Evolutionary conservation across 148 eudicot genomes (phyloP).

Genomic region (Fallopia convolvulus): DNA sequence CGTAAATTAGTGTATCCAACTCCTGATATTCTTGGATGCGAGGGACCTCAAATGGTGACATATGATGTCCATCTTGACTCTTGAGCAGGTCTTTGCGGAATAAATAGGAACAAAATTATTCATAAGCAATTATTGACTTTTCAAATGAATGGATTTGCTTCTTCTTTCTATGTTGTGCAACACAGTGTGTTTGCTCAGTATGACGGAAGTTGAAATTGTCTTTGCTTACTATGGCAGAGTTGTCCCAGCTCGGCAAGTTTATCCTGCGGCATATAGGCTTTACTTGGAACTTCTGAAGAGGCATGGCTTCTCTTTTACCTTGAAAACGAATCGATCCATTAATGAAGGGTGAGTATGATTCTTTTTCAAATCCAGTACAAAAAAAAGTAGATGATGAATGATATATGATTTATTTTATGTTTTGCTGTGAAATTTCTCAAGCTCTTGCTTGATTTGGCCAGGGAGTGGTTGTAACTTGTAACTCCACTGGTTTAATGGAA

Average conservation of each 20-base stretch:
- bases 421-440: not conserved
- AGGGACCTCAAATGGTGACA: not conserved
- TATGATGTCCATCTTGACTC: not conserved
- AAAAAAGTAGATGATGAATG: not conserved
- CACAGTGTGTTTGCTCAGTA: not conserved
- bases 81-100: not conserved
- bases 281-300: conserved; percentile 80
- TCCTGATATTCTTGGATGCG: not conserved
- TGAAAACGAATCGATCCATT: conserved; percentile 43
- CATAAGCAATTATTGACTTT: not conserved
- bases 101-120: not conserved
- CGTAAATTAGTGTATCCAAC: not conserved
- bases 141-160: not conserved
- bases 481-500: not conserved
- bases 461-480: not conserved
- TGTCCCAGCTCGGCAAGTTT: conserved; percentile 51
- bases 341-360: conserved; percentile 48
- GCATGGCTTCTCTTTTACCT: conserved; percentile 55
- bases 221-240: conserved; percentile 35
- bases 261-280: conserved; percentile 76
- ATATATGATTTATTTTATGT: not conserved
- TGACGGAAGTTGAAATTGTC: not conserved
- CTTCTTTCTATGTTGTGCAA: not conserved
- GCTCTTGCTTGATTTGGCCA: not conserved
- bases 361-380: not conserved